phyloP scores from a whole-genome alignment of 805 yeast species.

The Starmerella vitae region DNA sequence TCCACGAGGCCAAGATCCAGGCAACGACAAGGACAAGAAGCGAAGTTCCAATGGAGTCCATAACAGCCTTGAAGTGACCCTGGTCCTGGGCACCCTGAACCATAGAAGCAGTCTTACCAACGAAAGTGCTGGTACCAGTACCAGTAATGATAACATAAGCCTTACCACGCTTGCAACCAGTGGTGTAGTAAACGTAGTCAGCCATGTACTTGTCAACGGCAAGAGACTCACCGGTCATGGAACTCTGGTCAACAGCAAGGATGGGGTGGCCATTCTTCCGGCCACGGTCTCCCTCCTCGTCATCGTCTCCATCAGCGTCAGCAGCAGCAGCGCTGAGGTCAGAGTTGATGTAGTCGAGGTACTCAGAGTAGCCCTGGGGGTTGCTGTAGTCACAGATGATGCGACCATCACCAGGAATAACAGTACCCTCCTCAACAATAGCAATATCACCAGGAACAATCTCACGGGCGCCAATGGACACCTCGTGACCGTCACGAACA shows the following conservation, averaged over 20 bases:
- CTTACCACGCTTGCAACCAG: slow-evolving; percentile 94
- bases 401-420: slow-evolving; percentile 88
- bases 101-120: slow-evolving; percentile 95
- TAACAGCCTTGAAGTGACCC: slow-evolving; percentile 95
- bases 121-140: slow-evolving; percentile 89
- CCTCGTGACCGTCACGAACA: slow-evolving; percentile 68
- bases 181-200: slow-evolving; percentile 82
- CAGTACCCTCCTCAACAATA: slow-evolving; percentile 85
- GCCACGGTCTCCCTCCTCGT: slow-evolving; percentile 33
- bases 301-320: slow-evolving; percentile 21
- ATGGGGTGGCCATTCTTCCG: slow-evolving; percentile 80
- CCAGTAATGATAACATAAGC: slow-evolving; percentile 86
- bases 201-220: slow-evolving; percentile 91
- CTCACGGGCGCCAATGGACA: slow-evolving; percentile 68
- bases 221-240: slow-evolving; percentile 93
- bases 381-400: slow-evolving; percentile 32
- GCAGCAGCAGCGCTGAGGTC: slow-evolving; percentile 24
- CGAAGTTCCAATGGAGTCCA: slow-evolving; percentile 93
- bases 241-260: slow-evolving; percentile 73
- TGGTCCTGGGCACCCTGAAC: slow-evolving; percentile 93
- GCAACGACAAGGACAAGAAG: slow-evolving; percentile 74
- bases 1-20: slow-evolving; percentile 80
- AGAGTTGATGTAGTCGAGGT: slow-evolving; percentile 30
- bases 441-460: slow-evolving; percentile 91
- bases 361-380: slow-evolving; percentile 29